Evolutionary conservation across 305 asterid genomes (phyloP).

Genomic region (Plantago lanceolata): DNA sequence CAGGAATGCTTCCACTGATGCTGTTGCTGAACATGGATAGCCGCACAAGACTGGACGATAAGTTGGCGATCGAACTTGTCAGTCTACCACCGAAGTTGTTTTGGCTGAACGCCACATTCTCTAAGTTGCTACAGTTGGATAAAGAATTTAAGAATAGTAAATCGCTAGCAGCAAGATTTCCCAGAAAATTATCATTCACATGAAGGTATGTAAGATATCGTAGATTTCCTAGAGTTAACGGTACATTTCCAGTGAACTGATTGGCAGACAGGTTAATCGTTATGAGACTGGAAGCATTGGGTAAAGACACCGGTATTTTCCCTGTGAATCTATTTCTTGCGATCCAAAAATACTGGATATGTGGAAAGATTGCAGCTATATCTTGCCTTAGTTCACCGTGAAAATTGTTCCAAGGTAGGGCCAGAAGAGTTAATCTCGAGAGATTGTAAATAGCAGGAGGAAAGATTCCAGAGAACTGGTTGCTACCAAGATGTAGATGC

Average conservation of each 20-base stretch:
- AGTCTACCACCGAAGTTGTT: constrained; percentile 35
- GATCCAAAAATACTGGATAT: constrained; percentile 38
- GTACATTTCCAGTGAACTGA: constrained; percentile 46
- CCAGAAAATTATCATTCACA: constrained; percentile 1
- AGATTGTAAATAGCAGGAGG: constrained; percentile 55
- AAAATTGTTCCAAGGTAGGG: constrained; percentile 43
- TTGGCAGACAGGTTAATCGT: constrained; percentile 45
- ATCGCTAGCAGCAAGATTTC: neutral
- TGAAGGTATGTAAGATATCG: constrained; percentile 9
- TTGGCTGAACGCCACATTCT: neutral
- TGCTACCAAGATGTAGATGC: constrained; percentile 44
- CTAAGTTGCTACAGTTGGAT: constrained; percentile 8
- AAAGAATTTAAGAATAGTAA: neutral
- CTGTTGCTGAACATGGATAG: constrained; percentile 47
- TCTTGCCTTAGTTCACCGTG: constrained; percentile 42
- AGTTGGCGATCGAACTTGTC: constrained; percentile 52
- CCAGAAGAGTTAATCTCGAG: constrained; percentile 41
- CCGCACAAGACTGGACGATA: constrained; percentile 37
- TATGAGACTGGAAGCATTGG: constrained; percentile 46
- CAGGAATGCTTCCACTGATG: constrained; percentile 41
- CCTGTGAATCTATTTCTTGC: constrained; percentile 57
- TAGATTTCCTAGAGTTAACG: constrained; percentile 56
- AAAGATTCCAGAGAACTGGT: constrained; percentile 44
- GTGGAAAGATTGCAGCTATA: constrained; percentile 44
- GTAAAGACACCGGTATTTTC: constrained; percentile 47